Percentiles rank a stretch among this genome's conserved stretches.
phyloP scores from a whole-genome alignment of 805 yeast genomes.

The Lipomyces japonicus region DNA sequence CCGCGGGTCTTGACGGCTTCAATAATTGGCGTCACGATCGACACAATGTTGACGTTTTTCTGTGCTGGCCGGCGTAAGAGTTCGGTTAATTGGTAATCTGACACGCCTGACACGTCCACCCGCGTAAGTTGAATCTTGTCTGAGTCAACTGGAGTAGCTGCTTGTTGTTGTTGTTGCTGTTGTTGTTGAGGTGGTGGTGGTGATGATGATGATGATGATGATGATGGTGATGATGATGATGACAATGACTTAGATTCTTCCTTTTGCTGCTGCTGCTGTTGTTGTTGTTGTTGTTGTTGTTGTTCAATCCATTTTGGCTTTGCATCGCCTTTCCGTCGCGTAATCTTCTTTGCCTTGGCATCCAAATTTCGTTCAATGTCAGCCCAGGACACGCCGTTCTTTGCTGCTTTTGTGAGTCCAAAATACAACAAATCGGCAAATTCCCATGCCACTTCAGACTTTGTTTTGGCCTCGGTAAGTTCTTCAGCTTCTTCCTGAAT shows the following conservation, averaged over 20 bases:
- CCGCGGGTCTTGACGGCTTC: constrained; percentile 73
- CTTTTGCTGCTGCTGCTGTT: constrained; percentile 28
- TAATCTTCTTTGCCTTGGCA: constrained; percentile 75
- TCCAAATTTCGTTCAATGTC: constrained; percentile 85
- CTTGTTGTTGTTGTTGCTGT: not conserved
- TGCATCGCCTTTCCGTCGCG: constrained; percentile 95
- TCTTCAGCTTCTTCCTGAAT: constrained; percentile 96
- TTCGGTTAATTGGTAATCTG: constrained; percentile 47
- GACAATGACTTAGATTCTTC: constrained; percentile 34
- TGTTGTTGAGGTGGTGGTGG: too few relatives aligned
- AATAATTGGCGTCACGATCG: constrained; percentile 84
- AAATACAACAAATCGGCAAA: constrained; percentile 85
- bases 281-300: not conserved
- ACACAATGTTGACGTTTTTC: constrained; percentile 87
- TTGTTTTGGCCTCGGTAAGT: constrained; percentile 72
- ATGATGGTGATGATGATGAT: not conserved
- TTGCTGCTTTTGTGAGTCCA: constrained; percentile 60
- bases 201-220: not conserved
- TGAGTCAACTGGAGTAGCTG: constrained; percentile 29
- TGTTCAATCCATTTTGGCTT: constrained; percentile 64
- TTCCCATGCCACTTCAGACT: constrained; percentile 86
- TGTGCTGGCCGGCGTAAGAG: constrained; percentile 94
- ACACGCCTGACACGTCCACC: constrained; percentile 43
- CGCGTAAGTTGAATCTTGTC: constrained; percentile 51
- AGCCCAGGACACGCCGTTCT: constrained; percentile 70